A percentile compares a stretch with the other conserved stretches of the same genome.
phyloP scores from a whole-genome alignment of 768 basidiomycete genomes.

The Coprinopsis sp. region DNA sequence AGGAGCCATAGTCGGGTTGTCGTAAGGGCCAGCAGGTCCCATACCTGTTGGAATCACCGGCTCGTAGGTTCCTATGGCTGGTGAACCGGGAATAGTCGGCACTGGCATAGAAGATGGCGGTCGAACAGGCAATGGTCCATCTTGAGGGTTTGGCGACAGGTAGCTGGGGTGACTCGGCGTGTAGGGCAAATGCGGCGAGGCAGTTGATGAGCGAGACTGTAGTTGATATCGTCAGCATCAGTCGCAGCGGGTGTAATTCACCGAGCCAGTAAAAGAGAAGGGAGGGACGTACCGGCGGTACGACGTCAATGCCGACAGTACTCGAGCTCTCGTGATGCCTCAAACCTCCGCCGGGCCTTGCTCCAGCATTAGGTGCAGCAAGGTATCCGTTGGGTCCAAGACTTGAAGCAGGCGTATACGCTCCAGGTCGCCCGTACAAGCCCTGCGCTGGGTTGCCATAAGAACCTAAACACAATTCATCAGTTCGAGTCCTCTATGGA shows the following conservation, averaged over 20 bases:
- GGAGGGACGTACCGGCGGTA: constrained; percentile 7
- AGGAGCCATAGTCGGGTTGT: neutral
- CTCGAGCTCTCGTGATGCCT: constrained; percentile 9
- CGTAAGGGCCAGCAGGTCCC: neutral
- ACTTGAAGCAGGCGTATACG: too few relatives aligned
- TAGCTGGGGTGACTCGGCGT: neutral
- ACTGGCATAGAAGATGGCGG: neutral
- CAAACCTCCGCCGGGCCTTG: neutral
- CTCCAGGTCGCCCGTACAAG: too few relatives aligned
- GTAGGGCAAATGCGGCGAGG: neutral
- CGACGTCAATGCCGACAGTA: constrained; percentile 6
- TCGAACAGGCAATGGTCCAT: neutral
- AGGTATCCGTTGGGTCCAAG: neutral
- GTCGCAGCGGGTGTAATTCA: too few relatives aligned
- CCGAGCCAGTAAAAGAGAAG: neutral
- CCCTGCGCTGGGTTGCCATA: constrained; percentile 8
- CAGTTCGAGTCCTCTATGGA: too few relatives aligned
- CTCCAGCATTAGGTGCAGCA: neutral
- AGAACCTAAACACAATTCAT: too few relatives aligned
- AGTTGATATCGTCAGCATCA: neutral
- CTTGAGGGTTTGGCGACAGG: neutral
- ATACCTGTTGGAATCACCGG: constrained; percentile 1
- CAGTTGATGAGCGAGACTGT: neutral
- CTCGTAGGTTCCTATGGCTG: neutral
- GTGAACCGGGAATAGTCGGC: neutral